These are phyloP conservation scores for Cordyceps cicadae DNA, from an alignment of 2,329 filamentous ascomycete species.

Conservation along the genomic window DNA sequence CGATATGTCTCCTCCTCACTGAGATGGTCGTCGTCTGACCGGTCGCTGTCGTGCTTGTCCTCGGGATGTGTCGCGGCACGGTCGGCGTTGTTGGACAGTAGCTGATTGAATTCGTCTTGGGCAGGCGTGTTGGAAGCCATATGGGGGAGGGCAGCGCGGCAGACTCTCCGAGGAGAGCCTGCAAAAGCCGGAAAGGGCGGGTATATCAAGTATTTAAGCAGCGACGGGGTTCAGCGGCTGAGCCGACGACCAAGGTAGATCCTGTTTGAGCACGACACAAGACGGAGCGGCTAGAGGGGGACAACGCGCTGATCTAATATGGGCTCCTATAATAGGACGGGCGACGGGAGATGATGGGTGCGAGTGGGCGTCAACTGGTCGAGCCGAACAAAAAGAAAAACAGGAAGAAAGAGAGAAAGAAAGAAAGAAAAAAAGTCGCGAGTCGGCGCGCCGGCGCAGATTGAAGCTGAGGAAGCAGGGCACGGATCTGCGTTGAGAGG, in stretches of 20 bases:
- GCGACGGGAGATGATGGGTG: neutral
- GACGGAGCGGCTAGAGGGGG: neutral
- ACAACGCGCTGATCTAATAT: neutral
- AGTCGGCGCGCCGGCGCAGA: conserved; percentile 10
- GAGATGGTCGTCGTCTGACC: conserved; percentile 45
- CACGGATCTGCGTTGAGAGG: conserved; percentile 11
- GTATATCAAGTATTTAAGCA: conserved; percentile 5
- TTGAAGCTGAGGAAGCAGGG: conserved; percentile 12
- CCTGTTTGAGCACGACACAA: neutral
- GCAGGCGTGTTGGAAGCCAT: conserved; percentile 49
- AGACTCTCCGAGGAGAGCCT: conserved; percentile 7
- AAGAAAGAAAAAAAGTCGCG: neutral
- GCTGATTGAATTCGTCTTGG: conserved; percentile 58
- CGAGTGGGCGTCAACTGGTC: neutral
- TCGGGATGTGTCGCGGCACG: conserved; percentile 46
- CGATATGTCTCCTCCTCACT: conserved; percentile 49
- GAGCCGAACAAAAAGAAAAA: neutral
- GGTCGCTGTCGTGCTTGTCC: conserved; percentile 42
- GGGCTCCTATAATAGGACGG: neutral
- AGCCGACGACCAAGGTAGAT: conserved; percentile 1
- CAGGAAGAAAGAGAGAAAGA: neutral
- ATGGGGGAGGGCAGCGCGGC: neutral
- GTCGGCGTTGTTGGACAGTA: conserved; percentile 49
- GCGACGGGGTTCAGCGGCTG: neutral
- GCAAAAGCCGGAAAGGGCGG: conserved; percentile 7